Evolutionary conservation across 1,284 basidiomycete genomes (phyloP).

Genomic region (Sanghuangporus baumii): DNA sequence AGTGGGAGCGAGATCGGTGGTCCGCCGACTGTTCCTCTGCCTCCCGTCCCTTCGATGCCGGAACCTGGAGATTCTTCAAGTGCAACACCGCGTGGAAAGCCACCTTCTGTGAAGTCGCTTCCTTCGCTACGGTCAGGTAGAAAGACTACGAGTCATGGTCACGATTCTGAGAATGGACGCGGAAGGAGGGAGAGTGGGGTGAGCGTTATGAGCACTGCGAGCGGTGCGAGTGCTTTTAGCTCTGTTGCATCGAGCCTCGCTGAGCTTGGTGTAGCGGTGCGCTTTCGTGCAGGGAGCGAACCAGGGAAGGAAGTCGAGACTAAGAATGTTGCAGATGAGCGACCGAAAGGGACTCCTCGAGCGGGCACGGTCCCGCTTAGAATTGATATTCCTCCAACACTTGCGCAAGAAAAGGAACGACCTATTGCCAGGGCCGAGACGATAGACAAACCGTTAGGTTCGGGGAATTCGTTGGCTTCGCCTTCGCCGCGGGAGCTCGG

Average conservation of each 20-base stretch:
- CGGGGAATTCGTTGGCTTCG: neutral
- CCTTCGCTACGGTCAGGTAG: neutral
- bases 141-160: neutral
- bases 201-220: neutral
- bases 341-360: neutral
- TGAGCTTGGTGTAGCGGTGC: conserved; percentile 4
- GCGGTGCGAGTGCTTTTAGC: neutral
- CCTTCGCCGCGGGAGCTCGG: neutral
- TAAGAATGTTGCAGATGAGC: neutral
- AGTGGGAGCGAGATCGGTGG: conserved; percentile 3
- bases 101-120: neutral
- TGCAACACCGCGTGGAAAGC: neutral
- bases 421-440: neutral
- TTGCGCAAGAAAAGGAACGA: neutral
- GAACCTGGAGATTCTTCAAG: neutral
- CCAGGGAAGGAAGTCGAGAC: neutral
- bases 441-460: neutral
- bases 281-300: neutral
- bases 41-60: conserved; percentile 6
- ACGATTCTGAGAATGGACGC: neutral
- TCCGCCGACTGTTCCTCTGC: conserved; percentile 5
- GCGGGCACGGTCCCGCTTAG: neutral
- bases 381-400: conserved; percentile 11
- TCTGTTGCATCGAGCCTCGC: neutral
- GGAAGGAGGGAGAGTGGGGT: conserved; percentile 1